Percentiles rank a stretch among this genome's conserved stretches.
These are phyloP conservation scores for Aspergillus amoenus DNA, from an alignment of 2,329 filamentous ascomycete genomes.

Conservation along the genomic window DNA sequence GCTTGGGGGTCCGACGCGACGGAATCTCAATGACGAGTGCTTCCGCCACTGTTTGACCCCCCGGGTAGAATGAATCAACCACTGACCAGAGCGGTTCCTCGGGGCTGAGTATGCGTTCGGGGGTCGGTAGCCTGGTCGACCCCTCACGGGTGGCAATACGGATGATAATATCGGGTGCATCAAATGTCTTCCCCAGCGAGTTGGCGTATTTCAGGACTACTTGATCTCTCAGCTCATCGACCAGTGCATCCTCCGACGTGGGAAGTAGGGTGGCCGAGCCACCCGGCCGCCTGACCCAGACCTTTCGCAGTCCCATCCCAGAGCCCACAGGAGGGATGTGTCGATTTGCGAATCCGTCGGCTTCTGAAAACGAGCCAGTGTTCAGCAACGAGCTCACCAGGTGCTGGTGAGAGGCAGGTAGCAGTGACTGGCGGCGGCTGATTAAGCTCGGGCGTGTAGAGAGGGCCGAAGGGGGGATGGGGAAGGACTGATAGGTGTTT, in stretches of 20 bases:
- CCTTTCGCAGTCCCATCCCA: conserved; percentile 61
- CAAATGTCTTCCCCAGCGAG: conserved; percentile 82
- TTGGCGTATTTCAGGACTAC: conserved; percentile 93
- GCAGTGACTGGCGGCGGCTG: conserved; percentile 40
- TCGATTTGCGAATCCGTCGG: conserved; percentile 22
- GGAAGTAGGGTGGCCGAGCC: conserved; percentile 85
- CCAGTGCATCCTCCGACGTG: conserved; percentile 82
- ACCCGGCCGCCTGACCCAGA: conserved; percentile 89
- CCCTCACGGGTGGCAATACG: conserved; percentile 71
- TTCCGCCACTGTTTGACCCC: conserved; percentile 83
- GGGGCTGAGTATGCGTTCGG: conserved; percentile 72
- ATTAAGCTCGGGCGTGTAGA: conserved; percentile 35
- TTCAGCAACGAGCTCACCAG: conserved; percentile 38
- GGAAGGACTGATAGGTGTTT: conserved; percentile 12
- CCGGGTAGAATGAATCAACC: conserved; percentile 79
- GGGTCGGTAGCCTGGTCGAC: conserved; percentile 42
- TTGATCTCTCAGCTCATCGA: conserved; percentile 91
- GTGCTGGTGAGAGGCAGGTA: conserved; percentile 40
- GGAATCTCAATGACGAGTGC: conserved; percentile 89
- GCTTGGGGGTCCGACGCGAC: conserved; percentile 70
- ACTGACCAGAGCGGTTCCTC: conserved; percentile 80
- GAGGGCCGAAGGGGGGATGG: conserved; percentile 17
- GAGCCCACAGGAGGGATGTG: conserved; percentile 19
- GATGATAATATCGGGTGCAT: conserved; percentile 83
- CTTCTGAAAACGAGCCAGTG: conserved; percentile 21